Conservation (phyloP, 2,329 filamentous ascomycete genomes). For the Coleophoma crateriformis region DNA sequence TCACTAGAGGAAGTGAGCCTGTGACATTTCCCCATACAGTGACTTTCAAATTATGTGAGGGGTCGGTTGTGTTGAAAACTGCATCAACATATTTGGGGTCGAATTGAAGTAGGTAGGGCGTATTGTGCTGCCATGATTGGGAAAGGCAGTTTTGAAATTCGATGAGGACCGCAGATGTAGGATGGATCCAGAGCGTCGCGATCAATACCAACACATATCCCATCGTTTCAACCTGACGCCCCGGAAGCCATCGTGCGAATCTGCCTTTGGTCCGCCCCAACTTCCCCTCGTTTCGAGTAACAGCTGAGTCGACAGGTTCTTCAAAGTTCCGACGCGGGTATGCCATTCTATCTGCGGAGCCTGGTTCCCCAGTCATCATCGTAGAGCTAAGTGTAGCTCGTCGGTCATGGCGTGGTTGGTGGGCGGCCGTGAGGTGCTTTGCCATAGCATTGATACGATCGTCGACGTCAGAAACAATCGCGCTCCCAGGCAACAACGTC, state of each 20-base stretch:
- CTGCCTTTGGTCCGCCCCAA: background rate
- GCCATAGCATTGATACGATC: conserved; percentile 23
- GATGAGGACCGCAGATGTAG: conserved; percentile 59
- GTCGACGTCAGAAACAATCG: conserved; percentile 8
- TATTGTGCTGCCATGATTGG: conserved; percentile 49
- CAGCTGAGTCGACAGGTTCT: too few species aligned
- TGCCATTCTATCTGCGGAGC: conserved; percentile 3
- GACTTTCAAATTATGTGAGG: conserved; percentile 63
- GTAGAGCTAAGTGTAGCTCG: conserved; percentile 7
- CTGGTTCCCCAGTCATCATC: conserved; percentile 16
- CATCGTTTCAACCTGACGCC: conserved; percentile 6
- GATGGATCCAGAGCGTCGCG: conserved; percentile 24
- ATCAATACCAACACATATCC: conserved; percentile 17
- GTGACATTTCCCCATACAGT: conserved; percentile 90
- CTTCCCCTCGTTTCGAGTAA: too few species aligned
- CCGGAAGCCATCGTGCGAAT: conserved; percentile 3
- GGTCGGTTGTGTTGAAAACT: conserved; percentile 57
- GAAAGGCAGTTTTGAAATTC: conserved; percentile 81
- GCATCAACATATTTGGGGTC: conserved; percentile 70
- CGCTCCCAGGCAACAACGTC: conserved; percentile 12
- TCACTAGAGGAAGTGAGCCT: conserved; percentile 54
- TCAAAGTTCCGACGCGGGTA: too few species aligned
- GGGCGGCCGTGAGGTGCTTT: conserved; percentile 16
- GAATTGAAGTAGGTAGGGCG: conserved; percentile 69
- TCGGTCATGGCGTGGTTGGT: conserved; percentile 11